Conservation (phyloP, 164 flowering plant genomes). For the Annona cherimola region DNA sequence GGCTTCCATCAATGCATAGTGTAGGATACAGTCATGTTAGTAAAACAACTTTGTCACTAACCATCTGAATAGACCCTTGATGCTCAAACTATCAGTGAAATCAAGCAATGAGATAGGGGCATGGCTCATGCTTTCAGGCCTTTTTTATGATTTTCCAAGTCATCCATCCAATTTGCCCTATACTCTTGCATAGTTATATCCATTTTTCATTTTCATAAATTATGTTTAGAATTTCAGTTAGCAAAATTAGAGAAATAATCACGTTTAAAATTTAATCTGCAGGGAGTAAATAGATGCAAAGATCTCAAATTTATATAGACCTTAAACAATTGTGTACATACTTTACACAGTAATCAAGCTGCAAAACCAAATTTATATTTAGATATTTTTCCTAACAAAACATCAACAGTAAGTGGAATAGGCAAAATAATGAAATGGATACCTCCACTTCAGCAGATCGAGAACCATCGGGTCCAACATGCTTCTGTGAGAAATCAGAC, state of each 20-base stretch:
- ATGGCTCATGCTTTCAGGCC: not conserved
- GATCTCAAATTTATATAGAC: too few relatives aligned
- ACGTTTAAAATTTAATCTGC: too few relatives aligned
- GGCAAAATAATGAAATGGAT: not conserved
- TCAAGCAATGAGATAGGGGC: not conserved
- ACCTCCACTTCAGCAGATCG: constrained; percentile 22
- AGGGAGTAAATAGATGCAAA: too few relatives aligned
- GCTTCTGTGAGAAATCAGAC: constrained; percentile 9
- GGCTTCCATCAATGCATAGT: too few relatives aligned
- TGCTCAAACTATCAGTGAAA: not conserved
- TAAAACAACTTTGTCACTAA: too few relatives aligned
- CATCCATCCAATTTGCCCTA: not conserved
- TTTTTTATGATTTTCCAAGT: not conserved
- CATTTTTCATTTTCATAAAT: not conserved
- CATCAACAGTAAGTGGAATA: not conserved
- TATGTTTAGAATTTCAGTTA: not conserved
- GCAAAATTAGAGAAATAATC: not conserved
- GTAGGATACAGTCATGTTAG: too few relatives aligned
- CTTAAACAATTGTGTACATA: too few relatives aligned
- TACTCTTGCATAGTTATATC: not conserved
- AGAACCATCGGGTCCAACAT: constrained; percentile 12
- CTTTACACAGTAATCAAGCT: not conserved
- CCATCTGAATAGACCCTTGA: not conserved
- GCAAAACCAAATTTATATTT: not conserved
- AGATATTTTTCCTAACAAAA: not conserved